phyloP scores from a whole-genome alignment of 2,329 filamentous ascomycete species.

The Aspergillus vadensis region DNA sequence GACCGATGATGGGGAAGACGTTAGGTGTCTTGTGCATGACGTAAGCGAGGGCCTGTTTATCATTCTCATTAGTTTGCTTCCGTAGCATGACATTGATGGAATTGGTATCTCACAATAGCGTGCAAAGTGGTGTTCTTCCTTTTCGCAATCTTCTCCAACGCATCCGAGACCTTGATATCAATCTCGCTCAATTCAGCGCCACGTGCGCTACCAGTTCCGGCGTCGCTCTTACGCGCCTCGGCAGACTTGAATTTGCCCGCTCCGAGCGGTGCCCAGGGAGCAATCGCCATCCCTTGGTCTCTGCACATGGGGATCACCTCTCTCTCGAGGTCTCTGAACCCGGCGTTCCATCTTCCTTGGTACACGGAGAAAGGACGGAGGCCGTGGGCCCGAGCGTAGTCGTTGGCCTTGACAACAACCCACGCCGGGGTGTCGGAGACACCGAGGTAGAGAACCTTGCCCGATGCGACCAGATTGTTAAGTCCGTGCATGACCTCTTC shows the following conservation, averaged over 20 bases:
- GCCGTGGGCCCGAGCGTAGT: slow-evolving; percentile 17
- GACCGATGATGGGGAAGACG: slow-evolving; percentile 58
- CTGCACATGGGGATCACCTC: slow-evolving; percentile 17
- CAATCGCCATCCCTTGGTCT: slow-evolving; percentile 17
- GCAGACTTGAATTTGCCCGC: slow-evolving; percentile 13
- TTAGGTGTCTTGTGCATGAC: slow-evolving; percentile 55
- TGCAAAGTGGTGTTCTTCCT: slow-evolving; percentile 7
- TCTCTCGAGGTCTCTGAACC: slow-evolving; percentile 13
- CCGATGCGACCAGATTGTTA: slow-evolving; percentile 12
- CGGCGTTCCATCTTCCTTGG: slow-evolving; percentile 15
- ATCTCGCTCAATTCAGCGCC: slow-evolving; percentile 4
- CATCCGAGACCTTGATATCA: slow-evolving; percentile 14
- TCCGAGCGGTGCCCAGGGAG: slow-evolving; percentile 14
- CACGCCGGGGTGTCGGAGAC: slow-evolving; percentile 15
- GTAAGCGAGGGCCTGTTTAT: slow-evolving; percentile 49
- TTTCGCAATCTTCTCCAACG: slow-evolving; percentile 12
- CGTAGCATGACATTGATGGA: background rate
- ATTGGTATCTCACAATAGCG: slow-evolving; percentile 10
- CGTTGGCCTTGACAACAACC: slow-evolving; percentile 17
- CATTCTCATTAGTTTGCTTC: background rate
- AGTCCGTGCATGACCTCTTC: slow-evolving; percentile 18
- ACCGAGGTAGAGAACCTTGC: slow-evolving; percentile 19
- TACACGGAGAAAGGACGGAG: slow-evolving; percentile 14
- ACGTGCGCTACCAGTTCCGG: background rate
- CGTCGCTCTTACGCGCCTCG: background rate